Conservation (phyloP, 1,284 basidiomycete species). For the Ganoderma lucidum region DNA sequence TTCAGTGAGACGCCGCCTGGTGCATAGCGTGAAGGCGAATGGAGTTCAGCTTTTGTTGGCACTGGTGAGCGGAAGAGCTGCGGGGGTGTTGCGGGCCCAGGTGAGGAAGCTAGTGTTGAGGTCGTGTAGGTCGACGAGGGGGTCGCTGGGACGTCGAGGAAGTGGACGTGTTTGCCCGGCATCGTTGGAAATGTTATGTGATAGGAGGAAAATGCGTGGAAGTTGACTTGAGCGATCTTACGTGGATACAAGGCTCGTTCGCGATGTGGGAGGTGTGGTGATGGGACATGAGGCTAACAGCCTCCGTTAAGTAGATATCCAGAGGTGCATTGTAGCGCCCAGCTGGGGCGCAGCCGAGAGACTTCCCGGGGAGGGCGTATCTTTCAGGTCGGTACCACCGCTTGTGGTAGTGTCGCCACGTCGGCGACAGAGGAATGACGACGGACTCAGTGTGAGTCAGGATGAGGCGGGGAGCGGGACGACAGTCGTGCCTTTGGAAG, state of each 20-base stretch:
- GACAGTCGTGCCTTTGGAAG: constrained; percentile 5
- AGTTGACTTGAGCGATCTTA: background rate
- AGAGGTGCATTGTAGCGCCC: background rate
- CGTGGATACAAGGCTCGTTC: background rate
- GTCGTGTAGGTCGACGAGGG: constrained; percentile 27
- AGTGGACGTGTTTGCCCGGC: constrained; percentile 33
- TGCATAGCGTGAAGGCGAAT: constrained; percentile 12
- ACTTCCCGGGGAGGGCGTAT: background rate
- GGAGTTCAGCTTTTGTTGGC: constrained; percentile 4
- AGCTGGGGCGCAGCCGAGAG: background rate
- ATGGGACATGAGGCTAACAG: background rate
- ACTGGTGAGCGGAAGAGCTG: constrained; percentile 12
- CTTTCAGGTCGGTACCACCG: constrained; percentile 5
- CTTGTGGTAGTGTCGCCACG: constrained; percentile 13
- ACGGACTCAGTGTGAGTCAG: constrained; percentile 18
- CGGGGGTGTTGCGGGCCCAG: constrained; percentile 28
- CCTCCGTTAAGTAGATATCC: constrained; percentile 1
- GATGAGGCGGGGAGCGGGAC: constrained; percentile 12
- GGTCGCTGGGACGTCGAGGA: constrained; percentile 27
- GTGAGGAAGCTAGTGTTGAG: constrained; percentile 27
- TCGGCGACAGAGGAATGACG: constrained; percentile 5
- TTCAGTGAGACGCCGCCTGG: constrained; percentile 16
- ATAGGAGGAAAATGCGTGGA: background rate
- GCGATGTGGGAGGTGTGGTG: background rate
- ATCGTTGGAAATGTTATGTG: constrained; percentile 8